These are phyloP conservation scores for Collybia mongolica DNA, from an alignment of 768 basidiomycete species.

Conservation along the genomic window DNA sequence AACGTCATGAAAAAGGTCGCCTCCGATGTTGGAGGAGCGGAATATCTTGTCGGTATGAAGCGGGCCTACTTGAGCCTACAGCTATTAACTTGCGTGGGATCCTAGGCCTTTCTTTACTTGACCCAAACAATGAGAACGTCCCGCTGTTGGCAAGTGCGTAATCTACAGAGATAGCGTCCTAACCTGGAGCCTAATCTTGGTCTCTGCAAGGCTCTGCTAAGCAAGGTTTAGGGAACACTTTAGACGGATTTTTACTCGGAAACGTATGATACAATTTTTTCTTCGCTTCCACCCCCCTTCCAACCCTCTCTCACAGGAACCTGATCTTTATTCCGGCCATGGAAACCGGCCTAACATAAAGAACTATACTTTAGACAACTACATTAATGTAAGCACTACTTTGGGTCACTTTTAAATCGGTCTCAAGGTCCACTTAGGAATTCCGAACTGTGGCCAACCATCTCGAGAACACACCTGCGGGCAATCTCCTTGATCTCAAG, in stretches of 20 bases:
- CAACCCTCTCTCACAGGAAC: constrained; percentile 37
- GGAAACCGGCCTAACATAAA: constrained; percentile 33
- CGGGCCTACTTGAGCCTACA: neutral
- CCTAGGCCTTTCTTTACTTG: constrained; percentile 40
- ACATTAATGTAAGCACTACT: constrained; percentile 36
- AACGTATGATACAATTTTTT: constrained; percentile 33
- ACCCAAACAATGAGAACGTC: constrained; percentile 35
- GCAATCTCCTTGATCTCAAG: constrained; percentile 34
- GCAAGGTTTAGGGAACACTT: constrained; percentile 30
- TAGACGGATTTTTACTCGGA: constrained; percentile 49
- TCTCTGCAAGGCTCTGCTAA: constrained; percentile 29
- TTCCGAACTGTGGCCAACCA: constrained; percentile 33
- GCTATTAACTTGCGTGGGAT: neutral
- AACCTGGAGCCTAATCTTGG: neutral
- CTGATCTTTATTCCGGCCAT: constrained; percentile 56
- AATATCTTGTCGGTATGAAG: constrained; percentile 29
- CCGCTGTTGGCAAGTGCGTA: constrained; percentile 25
- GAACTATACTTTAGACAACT: constrained; percentile 48
- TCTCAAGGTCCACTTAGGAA: constrained; percentile 29
- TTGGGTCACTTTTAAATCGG: neutral
- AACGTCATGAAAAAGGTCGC: constrained; percentile 41
- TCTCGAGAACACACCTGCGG: constrained; percentile 33
- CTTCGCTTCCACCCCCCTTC: neutral
- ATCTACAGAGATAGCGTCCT: neutral
- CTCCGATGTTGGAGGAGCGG: constrained; percentile 23